Conservation (phyloP, 768 basidiomycete genomes). For the Strobilomyces echinocephalus region DNA sequence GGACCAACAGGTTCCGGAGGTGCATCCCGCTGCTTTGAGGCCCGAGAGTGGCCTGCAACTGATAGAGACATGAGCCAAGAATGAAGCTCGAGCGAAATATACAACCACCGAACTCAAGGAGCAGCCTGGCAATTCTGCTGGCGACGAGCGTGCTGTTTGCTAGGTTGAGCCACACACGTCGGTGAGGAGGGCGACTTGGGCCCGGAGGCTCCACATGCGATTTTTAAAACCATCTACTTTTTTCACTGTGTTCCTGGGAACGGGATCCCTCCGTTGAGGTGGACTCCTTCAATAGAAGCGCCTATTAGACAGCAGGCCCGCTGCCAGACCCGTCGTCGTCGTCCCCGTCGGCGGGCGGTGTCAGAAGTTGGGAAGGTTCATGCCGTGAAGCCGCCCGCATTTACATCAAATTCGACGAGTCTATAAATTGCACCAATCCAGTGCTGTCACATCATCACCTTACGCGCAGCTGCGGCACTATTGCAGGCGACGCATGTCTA, state of each 20-base stretch:
- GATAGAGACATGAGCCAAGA: background rate
- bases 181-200: constrained; percentile 38
- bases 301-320: too few relatives aligned
- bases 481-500: background rate
- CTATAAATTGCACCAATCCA: too few relatives aligned
- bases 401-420: too few relatives aligned
- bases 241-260: constrained; percentile 18
- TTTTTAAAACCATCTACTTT: constrained; percentile 27
- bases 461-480: background rate
- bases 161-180: constrained; percentile 43
- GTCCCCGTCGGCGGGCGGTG: too few relatives aligned
- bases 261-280: constrained; percentile 37
- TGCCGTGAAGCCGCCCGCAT: too few relatives aligned
- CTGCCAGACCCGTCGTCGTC: too few relatives aligned
- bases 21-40: too few relatives aligned
- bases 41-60: too few relatives aligned
- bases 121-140: constrained; percentile 43
- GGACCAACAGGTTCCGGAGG: constrained; percentile 29
- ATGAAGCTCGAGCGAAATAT: too few relatives aligned
- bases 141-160: constrained; percentile 54
- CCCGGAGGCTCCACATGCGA: constrained; percentile 18
- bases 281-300: constrained; percentile 7
- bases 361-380: too few relatives aligned
- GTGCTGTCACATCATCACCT: background rate
- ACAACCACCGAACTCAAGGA: constrained; percentile 32